These are phyloP conservation scores for Puccinia brachypodii DNA, from an alignment of 1,284 basidiomycete genomes.

Conservation along the genomic window DNA sequence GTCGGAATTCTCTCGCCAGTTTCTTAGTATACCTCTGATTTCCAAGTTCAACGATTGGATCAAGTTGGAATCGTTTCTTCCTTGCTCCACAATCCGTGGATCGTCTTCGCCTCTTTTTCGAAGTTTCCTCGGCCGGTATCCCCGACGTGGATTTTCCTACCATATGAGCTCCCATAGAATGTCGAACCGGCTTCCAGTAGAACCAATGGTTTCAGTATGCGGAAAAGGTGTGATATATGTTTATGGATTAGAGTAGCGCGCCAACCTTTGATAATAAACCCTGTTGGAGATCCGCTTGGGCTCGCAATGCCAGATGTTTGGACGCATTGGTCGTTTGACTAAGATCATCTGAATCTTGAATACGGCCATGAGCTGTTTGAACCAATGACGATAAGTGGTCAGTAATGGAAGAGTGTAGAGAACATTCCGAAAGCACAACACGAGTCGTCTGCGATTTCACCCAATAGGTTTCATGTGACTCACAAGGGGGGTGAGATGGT, in stretches of 20 bases:
- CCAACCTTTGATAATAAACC: neutral
- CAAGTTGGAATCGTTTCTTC: neutral
- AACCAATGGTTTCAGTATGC: neutral
- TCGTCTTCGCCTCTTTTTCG: constrained; percentile 1
- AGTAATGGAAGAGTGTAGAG: neutral
- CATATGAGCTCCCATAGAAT: neutral
- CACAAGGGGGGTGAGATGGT: neutral
- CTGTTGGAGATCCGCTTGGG: neutral
- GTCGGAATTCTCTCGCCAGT: neutral
- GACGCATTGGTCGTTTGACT: neutral
- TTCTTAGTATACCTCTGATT: neutral
- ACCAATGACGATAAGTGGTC: neutral
- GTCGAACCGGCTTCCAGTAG: neutral
- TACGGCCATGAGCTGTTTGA: neutral
- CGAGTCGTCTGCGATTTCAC: neutral
- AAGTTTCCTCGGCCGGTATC: neutral
- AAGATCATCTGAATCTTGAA: neutral
- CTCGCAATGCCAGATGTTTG: neutral
- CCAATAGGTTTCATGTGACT: neutral
- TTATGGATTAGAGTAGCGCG: neutral
- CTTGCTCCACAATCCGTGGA: neutral
- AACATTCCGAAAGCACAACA: no score
- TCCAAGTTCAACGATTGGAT: neutral
- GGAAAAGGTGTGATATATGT: neutral
- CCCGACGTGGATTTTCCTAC: neutral